Evolutionary conservation across 768 basidiomycete species (phyloP).

Genomic region (Tricholoma flavovirens): DNA sequence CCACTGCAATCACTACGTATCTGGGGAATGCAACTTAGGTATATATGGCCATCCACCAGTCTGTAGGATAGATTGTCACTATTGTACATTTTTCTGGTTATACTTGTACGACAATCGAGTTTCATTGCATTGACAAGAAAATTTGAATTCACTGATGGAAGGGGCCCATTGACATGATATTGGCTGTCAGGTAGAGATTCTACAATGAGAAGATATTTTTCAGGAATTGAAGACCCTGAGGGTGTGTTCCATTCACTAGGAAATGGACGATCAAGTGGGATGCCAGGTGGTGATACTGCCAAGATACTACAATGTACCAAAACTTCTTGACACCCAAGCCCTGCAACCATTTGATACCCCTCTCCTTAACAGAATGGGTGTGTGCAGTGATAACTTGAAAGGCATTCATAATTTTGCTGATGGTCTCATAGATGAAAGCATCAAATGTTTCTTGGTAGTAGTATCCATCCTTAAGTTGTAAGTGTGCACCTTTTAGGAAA

Average conservation of each 20-base stretch:
- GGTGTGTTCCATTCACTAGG: neutral
- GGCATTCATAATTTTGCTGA: conserved; percentile 8
- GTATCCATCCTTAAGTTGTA: conserved; percentile 11
- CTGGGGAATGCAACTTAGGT: no score
- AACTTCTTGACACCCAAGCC: neutral
- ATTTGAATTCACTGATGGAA: no score
- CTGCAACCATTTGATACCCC: conserved; percentile 1
- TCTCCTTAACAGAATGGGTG: conserved; percentile 5
- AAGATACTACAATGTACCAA: neutral
- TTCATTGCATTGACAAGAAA: no score
- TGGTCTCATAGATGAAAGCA: conserved; percentile 13
- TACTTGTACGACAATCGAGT: no score
- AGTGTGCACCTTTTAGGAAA: conserved; percentile 6
- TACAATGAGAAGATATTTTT: neutral
- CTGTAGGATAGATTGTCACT: no score
- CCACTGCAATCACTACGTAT: no score
- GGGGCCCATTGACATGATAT: no score
- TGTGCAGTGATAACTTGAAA: conserved; percentile 10
- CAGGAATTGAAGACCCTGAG: neutral
- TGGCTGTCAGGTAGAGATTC: neutral
- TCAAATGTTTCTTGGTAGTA: conserved; percentile 13
- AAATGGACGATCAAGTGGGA: neutral
- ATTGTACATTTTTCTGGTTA: no score
- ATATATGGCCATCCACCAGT: no score
- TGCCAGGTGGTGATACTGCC: neutral